A percentile compares a stretch with the other conserved stretches of the same genome.
These are phyloP conservation scores for Ogataea trehaloabstinens DNA, from an alignment of 805 yeast species.

Conservation along the genomic window DNA sequence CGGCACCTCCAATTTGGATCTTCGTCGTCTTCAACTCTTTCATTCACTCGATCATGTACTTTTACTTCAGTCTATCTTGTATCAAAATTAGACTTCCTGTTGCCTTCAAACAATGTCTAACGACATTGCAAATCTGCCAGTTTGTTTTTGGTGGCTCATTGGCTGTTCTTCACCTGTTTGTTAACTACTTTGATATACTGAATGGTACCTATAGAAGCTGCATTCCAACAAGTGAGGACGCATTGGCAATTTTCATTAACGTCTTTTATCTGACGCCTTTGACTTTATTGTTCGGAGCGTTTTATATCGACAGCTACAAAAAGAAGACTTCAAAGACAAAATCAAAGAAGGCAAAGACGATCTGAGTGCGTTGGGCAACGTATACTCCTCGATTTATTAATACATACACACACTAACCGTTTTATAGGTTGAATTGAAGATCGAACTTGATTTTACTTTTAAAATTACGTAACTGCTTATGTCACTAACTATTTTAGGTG, in stretches of 20 bases:
- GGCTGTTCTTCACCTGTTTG: conserved; percentile 62
- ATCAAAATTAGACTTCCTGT: conserved; percentile 57
- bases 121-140: conserved; percentile 67
- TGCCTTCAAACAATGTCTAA: conserved; percentile 54
- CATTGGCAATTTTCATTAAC: conserved; percentile 59
- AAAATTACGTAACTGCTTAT: no score
- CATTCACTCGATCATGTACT: conserved; percentile 73
- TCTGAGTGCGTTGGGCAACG: not conserved
- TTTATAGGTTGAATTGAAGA: no score
- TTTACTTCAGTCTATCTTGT: conserved; percentile 61
- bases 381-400: no score
- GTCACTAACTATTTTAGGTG: no score
- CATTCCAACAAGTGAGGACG: conserved; percentile 56
- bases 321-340: conserved; percentile 15
- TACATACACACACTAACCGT: no score
- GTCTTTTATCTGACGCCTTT: conserved; percentile 66
- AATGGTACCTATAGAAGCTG: conserved; percentile 46
- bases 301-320: conserved; percentile 58
- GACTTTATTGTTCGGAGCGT: conserved; percentile 62
- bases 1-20: conserved; percentile 77
- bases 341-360: conserved; percentile 4
- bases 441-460: no score
- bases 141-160: conserved; percentile 67
- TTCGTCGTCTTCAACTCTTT: conserved; percentile 79
- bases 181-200: conserved; percentile 52